phyloP scores from a whole-genome alignment of 1,139 yeast species.

The Petasospora fabianii region DNA sequence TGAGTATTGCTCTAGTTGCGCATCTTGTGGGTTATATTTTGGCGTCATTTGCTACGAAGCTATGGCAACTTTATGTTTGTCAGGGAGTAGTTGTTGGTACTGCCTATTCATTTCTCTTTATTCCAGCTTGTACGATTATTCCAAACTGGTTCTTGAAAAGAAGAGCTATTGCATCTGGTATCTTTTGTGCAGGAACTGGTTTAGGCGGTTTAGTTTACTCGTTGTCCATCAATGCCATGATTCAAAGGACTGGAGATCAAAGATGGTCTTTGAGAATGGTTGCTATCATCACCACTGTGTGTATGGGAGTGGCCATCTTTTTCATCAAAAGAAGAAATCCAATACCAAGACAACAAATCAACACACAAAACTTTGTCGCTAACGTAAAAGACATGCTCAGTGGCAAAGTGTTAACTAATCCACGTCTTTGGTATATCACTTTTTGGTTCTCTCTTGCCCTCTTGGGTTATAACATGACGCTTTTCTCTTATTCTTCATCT shows the following conservation, averaged over 20 bases:
- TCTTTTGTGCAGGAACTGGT: conserved; percentile 56
- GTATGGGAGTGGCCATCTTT: conserved; percentile 34
- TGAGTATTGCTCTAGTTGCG: conserved; percentile 46
- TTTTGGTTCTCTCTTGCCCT: conserved; percentile 56
- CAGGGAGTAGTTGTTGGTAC: conserved; percentile 67
- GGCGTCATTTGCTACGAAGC: conserved; percentile 58
- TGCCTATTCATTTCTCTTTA: conserved; percentile 55
- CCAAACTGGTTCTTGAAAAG: conserved; percentile 62
- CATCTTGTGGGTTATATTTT: conserved; percentile 57
- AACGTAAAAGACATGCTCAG: conserved; percentile 16
- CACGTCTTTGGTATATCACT: conserved; percentile 32
- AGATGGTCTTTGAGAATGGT: conserved; percentile 66
- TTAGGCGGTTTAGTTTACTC: conserved; percentile 49
- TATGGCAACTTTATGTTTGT: conserved; percentile 64
- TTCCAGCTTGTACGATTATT: conserved; percentile 53
- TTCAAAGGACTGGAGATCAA: conserved; percentile 50
- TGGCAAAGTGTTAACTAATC: conserved; percentile 7
- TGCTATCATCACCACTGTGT: conserved; percentile 40
- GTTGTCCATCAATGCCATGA: conserved; percentile 36
- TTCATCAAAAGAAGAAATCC: conserved; percentile 34
- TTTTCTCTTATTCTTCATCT: conserved; percentile 60
- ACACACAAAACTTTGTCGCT: conserved; percentile 14
- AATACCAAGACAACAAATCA: conserved; percentile 26
- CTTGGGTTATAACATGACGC: conserved; percentile 55
- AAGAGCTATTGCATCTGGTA: conserved; percentile 55